Evolutionary conservation across 306 rosid species (phyloP).

Genomic region (Vigna mungo): DNA sequence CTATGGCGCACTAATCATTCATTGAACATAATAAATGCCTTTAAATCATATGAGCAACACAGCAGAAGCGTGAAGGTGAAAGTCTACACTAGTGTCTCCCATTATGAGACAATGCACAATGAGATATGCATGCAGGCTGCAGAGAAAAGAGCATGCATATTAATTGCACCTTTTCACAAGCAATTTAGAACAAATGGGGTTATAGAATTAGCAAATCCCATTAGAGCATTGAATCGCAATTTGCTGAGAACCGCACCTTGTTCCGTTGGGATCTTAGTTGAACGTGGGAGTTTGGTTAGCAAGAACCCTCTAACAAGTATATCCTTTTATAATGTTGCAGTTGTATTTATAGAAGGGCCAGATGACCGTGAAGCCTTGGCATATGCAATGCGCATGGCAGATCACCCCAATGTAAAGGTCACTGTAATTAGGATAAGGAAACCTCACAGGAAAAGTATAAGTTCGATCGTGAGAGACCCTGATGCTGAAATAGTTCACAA

Average conservation of each 20-base stretch:
- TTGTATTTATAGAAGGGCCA: conserved; percentile 59
- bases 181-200: not conserved
- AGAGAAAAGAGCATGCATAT: conserved; percentile 49
- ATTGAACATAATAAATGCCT: conserved; percentile 54
- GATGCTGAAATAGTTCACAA: conserved; percentile 50
- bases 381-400: conserved; percentile 57
- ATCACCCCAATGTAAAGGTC: conserved; percentile 44
- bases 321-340: conserved; percentile 44
- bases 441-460: not conserved
- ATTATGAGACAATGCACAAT: conserved; percentile 69
- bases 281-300: conserved; percentile 36
- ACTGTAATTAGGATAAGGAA: conserved; percentile 46
- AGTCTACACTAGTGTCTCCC: conserved; percentile 60
- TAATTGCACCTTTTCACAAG: conserved; percentile 67
- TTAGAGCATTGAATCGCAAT: conserved; percentile 60
- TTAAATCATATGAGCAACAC: conserved; percentile 47
- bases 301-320: not conserved
- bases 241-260: conserved; percentile 39
- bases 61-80: conserved; percentile 39
- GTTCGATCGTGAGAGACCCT: not conserved
- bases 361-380: conserved; percentile 76
- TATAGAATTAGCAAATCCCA: not conserved
- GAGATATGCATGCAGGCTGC: conserved; percentile 61
- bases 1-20: conserved; percentile 33
- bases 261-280: conserved; percentile 55